Evolutionary conservation across 2,329 filamentous ascomycete genomes (phyloP), one percentile per base, ranked within the genome.

Genomic region (Beauveria pseudobassiana): DNA sequence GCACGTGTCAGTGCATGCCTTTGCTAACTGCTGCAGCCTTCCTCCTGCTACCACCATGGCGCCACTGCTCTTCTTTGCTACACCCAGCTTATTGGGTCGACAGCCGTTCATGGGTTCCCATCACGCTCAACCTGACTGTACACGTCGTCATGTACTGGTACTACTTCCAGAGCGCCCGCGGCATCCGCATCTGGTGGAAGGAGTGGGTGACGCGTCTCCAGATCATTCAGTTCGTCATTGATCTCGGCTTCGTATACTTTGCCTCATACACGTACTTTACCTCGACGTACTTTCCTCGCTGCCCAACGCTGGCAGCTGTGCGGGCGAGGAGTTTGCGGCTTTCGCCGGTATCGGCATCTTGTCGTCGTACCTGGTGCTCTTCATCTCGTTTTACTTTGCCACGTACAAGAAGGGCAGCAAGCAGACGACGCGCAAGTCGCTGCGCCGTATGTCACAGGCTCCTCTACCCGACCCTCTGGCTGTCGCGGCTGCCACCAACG

Each of bases 71-170:
- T 97, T 66, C 89, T 98, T 70, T 97, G 93, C 89, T 98, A 96
- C 83, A 96, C 92, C 62, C 93, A 98, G 81, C 86, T 98, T 67
- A 88, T 96, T 71, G 93, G 93, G 68, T 86, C 90, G 72, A 98
- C 93, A 51, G 85, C 93, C 49, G 93, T 98, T 96, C 93, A 64
- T 98, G 93, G 93, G 91, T 96, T 61, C 87, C 89, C 65, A 98
- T 98, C 74, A 88, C 86, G 59, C 86, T 98, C 70, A 98, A 98
- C 84, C 80, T 98, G 72, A 86, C 86, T 66, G 93, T 98, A 61
- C 93, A 98, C 79, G 93, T 98, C 63, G 90, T 97, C 74, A 98
- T 98, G 93, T 98, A 98, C 88, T 97, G 93, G 93, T 98, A 98
- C 87, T 98, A 98, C 86, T 98, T 98, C 88, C 93, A 98, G 84